A percentile compares a stretch with the other conserved stretches of the same genome.
phyloP scores from a whole-genome alignment of 2,329 filamentous ascomycete species.

The Blumeria hordei region DNA sequence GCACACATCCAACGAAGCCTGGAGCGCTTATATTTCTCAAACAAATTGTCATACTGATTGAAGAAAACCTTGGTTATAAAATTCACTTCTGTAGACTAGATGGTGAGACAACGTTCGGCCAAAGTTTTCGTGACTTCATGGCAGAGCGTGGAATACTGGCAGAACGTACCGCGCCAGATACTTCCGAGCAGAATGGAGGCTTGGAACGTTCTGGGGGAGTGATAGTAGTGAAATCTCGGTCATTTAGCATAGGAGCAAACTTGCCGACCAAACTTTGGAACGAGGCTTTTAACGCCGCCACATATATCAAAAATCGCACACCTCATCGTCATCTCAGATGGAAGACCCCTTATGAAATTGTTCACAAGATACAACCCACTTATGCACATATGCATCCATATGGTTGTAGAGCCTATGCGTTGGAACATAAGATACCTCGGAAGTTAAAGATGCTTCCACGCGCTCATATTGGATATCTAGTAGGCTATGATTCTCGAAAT shows the following conservation, averaged over 20 bases:
- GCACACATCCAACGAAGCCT: background rate
- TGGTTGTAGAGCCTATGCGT: constrained; percentile 1
- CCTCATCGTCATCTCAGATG: background rate
- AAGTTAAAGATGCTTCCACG: background rate
- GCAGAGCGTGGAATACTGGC: background rate
- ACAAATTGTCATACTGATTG: background rate
- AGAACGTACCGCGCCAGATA: background rate
- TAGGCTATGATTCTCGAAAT: background rate
- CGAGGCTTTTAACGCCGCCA: background rate
- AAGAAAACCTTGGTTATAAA: background rate
- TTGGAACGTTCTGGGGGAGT: background rate
- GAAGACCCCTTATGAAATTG: background rate
- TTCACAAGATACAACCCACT: background rate
- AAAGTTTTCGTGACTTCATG: background rate
- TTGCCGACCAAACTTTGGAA: background rate
- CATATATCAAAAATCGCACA: background rate
- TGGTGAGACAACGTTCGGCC: background rate
- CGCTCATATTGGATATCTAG: background rate
- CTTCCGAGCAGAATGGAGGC: background rate
- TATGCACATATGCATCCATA: constrained; percentile 1
- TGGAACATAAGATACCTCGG: background rate
- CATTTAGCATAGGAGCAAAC: background rate
- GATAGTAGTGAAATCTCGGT: background rate
- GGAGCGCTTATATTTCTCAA: background rate
- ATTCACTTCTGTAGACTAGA: background rate